Evolutionary conservation across 108 stramenopile species (phyloP).

Genomic region (Skeletonema tropicum): DNA sequence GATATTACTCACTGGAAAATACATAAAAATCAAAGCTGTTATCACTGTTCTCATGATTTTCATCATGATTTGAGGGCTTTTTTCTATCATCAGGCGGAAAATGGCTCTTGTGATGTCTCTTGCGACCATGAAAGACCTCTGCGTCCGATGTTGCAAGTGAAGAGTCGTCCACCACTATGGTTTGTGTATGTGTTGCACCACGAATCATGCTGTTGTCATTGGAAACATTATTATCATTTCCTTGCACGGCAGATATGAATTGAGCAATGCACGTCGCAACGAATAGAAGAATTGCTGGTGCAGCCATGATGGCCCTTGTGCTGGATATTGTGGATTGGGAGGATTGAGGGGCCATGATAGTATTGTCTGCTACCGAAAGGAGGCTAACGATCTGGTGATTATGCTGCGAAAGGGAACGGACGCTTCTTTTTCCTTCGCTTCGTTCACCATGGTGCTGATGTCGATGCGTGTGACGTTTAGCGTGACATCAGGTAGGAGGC

Average conservation of each 20-base stretch:
- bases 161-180: not conserved
- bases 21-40: constrained; percentile 10
- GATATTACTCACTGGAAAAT: not conserved
- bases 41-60: constrained; percentile 1
- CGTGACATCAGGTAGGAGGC: too few species aligned
- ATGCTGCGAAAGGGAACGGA: too few species aligned
- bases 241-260: not conserved
- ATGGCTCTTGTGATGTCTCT: not conserved
- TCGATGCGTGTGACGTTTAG: too few species aligned
- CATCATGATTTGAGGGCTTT: not conserved
- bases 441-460: too few species aligned
- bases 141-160: not conserved
- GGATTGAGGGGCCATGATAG: not conserved
- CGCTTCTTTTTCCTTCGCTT: too few species aligned
- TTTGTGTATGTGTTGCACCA: not conserved
- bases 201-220: not conserved
- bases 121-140: not conserved
- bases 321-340: not conserved
- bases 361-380: not conserved
- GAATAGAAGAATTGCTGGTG: constrained; percentile 9
- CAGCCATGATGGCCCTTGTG: constrained; percentile 5
- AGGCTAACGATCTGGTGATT: too few species aligned
- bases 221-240: not conserved
- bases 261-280: not conserved
- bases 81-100: not conserved